These are phyloP conservation scores for carrot (Daucus carota) DNA, from an alignment of 129 eudicot genomes.

Conservation along the genomic window DH1_v3.0 NC_030381.2:34556001-34556500, in stretches of 20 bases:
- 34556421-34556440: background rate
- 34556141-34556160: background rate
- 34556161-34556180: slow-evolving; percentile 90
- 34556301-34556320: slow-evolving; percentile 12
- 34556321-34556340: background rate
- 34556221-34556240: slow-evolving; percentile 95
- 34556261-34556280: background rate
- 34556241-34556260: slow-evolving; percentile 28
- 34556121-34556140: background rate
- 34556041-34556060: background rate
- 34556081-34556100: background rate
- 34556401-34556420: background rate
- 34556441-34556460: background rate
- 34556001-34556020: background rate
- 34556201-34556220: slow-evolving; percentile 65
- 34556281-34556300: slow-evolving; percentile 5
- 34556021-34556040: background rate
- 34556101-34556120: background rate
- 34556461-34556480: background rate
- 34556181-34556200: slow-evolving; percentile 92
- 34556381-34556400: background rate
- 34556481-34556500: background rate
- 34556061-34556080: background rate
- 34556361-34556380: background rate
- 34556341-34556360: background rate